Evolutionary conservation across 176 grass and related monocot genomes (phyloP).

Genomic region (Eleusine coracana): DNA sequence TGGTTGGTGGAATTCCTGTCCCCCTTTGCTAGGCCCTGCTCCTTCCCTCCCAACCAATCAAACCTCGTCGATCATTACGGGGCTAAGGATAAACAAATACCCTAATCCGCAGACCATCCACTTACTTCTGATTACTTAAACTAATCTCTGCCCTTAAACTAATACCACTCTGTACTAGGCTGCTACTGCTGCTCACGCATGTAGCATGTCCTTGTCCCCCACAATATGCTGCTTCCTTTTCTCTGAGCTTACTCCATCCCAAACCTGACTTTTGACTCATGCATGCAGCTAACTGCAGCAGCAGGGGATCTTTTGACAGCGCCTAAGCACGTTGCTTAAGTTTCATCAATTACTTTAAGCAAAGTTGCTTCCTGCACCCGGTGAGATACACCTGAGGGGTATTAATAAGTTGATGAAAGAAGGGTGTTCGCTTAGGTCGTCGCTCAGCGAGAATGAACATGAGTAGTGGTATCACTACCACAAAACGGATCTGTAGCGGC

Average conservation of each 20-base stretch:
- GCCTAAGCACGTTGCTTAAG: conserved; percentile 4
- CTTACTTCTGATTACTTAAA: neutral
- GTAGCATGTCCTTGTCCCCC: conserved; percentile 26
- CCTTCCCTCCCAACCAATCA: conserved; percentile 29
- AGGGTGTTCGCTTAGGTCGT: too few relatives aligned
- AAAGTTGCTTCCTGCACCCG: conserved; percentile 1
- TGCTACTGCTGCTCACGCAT: neutral
- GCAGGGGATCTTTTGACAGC: neutral
- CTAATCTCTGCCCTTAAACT: conserved; percentile 8
- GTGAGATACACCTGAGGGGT: neutral
- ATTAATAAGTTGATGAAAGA: too few relatives aligned
- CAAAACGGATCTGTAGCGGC: too few relatives aligned
- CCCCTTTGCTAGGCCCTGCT: conserved; percentile 32
- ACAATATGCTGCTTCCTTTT: too few relatives aligned
- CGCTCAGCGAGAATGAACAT: too few relatives aligned
- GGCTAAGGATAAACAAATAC: neutral
- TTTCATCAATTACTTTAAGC: conserved; percentile 8
- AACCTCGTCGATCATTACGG: conserved; percentile 9
- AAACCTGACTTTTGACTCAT: conserved; percentile 5
- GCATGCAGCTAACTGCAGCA: neutral
- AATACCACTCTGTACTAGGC: neutral
- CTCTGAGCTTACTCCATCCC: neutral
- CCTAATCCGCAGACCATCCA: neutral
- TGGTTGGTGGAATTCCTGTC: conserved; percentile 33
- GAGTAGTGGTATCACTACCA: too few relatives aligned